phyloP scores from a whole-genome alignment of 371 early-diverging fungal species.

The Mucor lusitanicus region DNA sequence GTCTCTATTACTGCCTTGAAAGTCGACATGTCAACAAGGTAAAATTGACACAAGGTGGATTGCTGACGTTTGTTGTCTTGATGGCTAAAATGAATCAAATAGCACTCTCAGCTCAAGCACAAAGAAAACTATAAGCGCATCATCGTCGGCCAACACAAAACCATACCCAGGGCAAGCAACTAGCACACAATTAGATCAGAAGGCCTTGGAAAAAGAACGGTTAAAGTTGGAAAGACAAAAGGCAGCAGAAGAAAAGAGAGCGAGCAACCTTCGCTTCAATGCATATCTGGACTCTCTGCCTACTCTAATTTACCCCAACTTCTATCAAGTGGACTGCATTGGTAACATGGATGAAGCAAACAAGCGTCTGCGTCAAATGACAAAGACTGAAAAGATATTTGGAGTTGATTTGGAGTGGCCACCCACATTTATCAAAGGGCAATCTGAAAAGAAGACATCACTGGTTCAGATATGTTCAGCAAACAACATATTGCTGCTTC shows the following conservation, averaged over 20 bases:
- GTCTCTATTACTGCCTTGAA: neutral
- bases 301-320: constrained; percentile 15
- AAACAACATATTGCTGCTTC: constrained; percentile 47
- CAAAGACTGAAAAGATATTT: constrained; percentile 25
- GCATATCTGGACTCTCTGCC: constrained; percentile 11
- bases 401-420: constrained; percentile 66
- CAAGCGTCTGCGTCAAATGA: neutral
- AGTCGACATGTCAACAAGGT: neutral
- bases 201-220: neutral
- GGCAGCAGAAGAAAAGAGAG: neutral
- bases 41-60: neutral
- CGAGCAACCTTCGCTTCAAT: constrained; percentile 7
- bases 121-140: neutral
- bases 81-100: neutral
- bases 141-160: neutral
- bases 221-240: constrained; percentile 6
- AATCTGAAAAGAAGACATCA: constrained; percentile 41
- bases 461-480: constrained; percentile 58
- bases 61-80: neutral
- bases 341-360: constrained; percentile 13
- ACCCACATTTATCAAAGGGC: constrained; percentile 38
- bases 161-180: neutral
- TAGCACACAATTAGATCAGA: neutral
- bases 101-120: neutral
- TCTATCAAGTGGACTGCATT: constrained; percentile 26